These are phyloP conservation scores for Begonia masoniana DNA, from an alignment of 306 rosid species.

Conservation along the genomic window DNA sequence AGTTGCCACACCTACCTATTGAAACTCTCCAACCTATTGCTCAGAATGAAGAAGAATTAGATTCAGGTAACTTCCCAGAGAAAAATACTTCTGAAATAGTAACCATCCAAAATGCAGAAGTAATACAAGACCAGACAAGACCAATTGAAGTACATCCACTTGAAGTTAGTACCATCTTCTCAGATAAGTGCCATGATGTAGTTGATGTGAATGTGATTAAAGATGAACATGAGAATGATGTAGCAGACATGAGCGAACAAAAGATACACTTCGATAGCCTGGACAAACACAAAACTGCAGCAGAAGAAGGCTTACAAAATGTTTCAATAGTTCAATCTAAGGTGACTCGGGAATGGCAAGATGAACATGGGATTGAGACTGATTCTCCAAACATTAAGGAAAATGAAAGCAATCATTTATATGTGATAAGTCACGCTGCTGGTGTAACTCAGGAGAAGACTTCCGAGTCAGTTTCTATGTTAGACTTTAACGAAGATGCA, in stretches of 20 bases:
- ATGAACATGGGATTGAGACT: slow-evolving; percentile 23
- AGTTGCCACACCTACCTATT: slow-evolving; percentile 23
- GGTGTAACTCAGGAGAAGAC: slow-evolving; percentile 28
- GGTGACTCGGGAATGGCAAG: slow-evolving; percentile 20
- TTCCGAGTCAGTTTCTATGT: slow-evolving; percentile 15
- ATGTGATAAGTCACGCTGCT: slow-evolving; percentile 21
- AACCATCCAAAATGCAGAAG: slow-evolving; percentile 20
- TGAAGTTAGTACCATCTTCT: slow-evolving; percentile 23
- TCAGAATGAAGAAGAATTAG: slow-evolving; percentile 27
- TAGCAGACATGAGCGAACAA: slow-evolving; percentile 22
- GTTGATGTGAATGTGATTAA: slow-evolving; percentile 27
- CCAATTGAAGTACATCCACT: slow-evolving; percentile 23
- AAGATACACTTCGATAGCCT: slow-evolving; percentile 16
- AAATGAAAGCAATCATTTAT: slow-evolving; percentile 17
- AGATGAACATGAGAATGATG: slow-evolving; percentile 5
- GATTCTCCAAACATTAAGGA: slow-evolving; percentile 28
- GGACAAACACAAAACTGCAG: slow-evolving; percentile 25
- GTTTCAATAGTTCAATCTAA: slow-evolving; percentile 25
- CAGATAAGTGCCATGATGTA: slow-evolving; percentile 17
- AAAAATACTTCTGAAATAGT: slow-evolving; percentile 31
- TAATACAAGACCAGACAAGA: slow-evolving; percentile 20
- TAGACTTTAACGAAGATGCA: slow-evolving; percentile 26
- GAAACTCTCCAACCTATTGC: slow-evolving; percentile 28
- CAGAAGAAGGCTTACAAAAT: slow-evolving; percentile 27
- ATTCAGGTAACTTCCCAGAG: slow-evolving; percentile 24